Conservation (phyloP, 805 yeast genomes). For the Ogataea methanolica region DNA sequence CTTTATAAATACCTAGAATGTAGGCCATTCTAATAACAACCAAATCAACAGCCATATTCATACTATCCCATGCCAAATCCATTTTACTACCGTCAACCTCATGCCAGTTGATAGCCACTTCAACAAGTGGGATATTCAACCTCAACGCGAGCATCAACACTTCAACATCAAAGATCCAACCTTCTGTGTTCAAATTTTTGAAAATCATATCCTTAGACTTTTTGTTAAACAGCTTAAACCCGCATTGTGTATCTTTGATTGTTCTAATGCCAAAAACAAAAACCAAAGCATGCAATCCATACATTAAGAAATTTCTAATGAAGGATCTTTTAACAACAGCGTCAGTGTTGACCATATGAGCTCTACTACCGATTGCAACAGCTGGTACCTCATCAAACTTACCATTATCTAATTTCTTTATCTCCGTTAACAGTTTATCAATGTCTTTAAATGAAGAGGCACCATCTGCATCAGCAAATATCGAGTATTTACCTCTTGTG, state of each 20-base stretch:
- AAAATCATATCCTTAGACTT: constrained; percentile 61
- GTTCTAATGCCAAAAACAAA: constrained; percentile 83
- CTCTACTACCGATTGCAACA: constrained; percentile 87
- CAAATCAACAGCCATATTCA: constrained; percentile 90
- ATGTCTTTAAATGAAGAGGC: constrained; percentile 81
- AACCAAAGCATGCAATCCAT: constrained; percentile 82
- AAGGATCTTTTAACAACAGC: constrained; percentile 94
- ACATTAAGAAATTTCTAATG: constrained; percentile 87
- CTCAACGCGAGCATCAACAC: constrained; percentile 74
- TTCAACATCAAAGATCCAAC: constrained; percentile 98
- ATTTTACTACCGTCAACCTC: constrained; percentile 95
- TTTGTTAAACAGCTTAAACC: constrained; percentile 86
- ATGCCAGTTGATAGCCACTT: constrained; percentile 92
- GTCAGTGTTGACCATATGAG: constrained; percentile 93
- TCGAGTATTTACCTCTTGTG: constrained; percentile 63
- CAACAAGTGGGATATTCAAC: constrained; percentile 61
- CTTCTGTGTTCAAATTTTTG: constrained; percentile 91
- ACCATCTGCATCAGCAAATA: constrained; percentile 98
- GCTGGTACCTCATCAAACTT: constrained; percentile 37
- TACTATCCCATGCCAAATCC: constrained; percentile 84
- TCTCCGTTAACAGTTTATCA: constrained; percentile 40
- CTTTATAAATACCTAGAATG: constrained; percentile 66
- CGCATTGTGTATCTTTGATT: constrained; percentile 94
- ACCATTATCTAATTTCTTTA: constrained; percentile 27
- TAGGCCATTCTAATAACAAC: constrained; percentile 89